These are phyloP conservation scores for Karstenula rhodostoma DNA, from an alignment of 2,329 filamentous ascomycete species.

Conservation along the genomic window DNA sequence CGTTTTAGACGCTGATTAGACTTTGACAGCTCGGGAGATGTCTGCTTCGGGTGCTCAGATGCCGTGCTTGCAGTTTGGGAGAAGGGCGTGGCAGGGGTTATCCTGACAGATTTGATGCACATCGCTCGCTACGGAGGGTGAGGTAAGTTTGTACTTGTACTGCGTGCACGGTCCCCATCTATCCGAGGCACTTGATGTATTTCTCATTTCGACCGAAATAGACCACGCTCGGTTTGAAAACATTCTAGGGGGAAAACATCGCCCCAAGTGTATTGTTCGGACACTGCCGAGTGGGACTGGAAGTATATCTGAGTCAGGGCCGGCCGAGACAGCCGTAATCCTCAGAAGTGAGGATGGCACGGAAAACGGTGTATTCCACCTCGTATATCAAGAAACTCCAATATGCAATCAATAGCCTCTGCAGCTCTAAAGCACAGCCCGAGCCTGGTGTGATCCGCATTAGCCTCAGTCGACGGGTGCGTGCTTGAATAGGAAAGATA, in stretches of 20 bases:
- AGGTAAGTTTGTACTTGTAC: not conserved
- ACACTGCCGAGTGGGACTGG: not conserved
- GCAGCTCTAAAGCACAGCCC: not conserved
- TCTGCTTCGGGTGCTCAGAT: not conserved
- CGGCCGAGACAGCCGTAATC: not conserved
- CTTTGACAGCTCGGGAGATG: not conserved
- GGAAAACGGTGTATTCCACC: not conserved
- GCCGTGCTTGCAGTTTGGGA: not conserved
- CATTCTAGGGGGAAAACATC: not conserved
- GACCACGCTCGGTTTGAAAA: not conserved
- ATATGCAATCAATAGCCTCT: not conserved
- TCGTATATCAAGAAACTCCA: not conserved
- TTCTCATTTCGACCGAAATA: not conserved
- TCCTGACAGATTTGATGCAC: not conserved
- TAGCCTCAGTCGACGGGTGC: conserved; percentile 60
- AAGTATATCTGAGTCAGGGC: not conserved
- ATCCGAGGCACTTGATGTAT: too few relatives aligned
- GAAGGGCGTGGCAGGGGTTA: not conserved
- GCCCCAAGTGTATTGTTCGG: not conserved
- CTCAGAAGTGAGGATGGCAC: not conserved
- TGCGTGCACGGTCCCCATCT: not conserved
- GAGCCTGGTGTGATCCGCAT: conserved; percentile 16
- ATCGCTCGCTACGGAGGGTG: not conserved
- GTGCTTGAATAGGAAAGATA: conserved; percentile 75
- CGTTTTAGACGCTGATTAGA: not conserved